Conservation (phyloP, 106 monocot genomes). For the Acorus gramineus region DNA sequence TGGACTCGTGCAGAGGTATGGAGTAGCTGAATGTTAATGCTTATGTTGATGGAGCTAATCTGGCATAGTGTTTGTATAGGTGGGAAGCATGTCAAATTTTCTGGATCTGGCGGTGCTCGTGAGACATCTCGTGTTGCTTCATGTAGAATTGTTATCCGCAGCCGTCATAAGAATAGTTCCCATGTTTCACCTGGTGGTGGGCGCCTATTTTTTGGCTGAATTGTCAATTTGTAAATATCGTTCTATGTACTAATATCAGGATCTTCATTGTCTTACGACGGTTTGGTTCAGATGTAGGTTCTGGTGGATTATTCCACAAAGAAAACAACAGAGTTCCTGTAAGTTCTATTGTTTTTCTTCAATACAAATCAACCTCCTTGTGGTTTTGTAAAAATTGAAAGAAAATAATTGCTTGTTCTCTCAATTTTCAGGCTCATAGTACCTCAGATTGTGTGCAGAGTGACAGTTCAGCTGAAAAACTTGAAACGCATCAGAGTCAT, state of each 20-base stretch:
- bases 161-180: not conserved
- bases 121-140: not conserved
- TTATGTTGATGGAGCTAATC: slow-evolving; percentile 2
- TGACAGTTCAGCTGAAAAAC: not conserved
- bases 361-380: too few relatives aligned
- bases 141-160: not conserved
- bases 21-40: not conserved
- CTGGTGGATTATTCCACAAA: slow-evolving; percentile 12
- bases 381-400: too few relatives aligned
- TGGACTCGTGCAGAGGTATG: slow-evolving; percentile 14
- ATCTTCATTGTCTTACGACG: too few relatives aligned
- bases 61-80: too few relatives aligned
- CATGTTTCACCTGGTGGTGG: slow-evolving; percentile 13
- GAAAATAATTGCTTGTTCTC: too few relatives aligned
- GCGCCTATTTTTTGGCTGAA: not conserved
- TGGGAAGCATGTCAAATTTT: too few relatives aligned
- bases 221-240: not conserved
- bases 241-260: not conserved
- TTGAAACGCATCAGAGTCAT: too few relatives aligned
- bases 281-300: slow-evolving; percentile 16
- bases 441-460: not conserved
- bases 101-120: slow-evolving; percentile 1
- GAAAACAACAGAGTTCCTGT: not conserved
- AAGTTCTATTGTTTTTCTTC: too few relatives aligned
- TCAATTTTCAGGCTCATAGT: slow-evolving; percentile 10